Evolutionary conservation across 1,284 basidiomycete species (phyloP).

Genomic region (Apiotrichum montevideense): DNA sequence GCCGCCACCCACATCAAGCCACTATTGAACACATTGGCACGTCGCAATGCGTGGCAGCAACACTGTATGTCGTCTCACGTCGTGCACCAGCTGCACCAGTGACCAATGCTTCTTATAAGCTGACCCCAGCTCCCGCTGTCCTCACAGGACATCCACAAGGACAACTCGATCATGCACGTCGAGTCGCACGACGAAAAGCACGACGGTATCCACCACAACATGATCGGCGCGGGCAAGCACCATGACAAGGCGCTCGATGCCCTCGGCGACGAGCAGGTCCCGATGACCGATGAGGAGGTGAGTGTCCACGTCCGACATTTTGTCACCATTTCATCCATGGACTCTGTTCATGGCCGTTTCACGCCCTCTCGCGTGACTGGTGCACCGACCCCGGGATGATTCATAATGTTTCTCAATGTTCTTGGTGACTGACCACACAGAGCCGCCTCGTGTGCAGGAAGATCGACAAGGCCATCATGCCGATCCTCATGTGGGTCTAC

Average conservation of each 20-base stretch:
- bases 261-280: constrained; percentile 23
- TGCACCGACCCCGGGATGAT: neutral
- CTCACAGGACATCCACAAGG: constrained; percentile 1
- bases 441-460: constrained; percentile 15
- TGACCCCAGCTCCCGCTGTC: neutral
- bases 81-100: neutral
- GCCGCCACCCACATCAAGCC: no score
- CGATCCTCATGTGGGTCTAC: constrained; percentile 39
- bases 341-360: no score
- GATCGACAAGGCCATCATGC: constrained; percentile 33
- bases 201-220: neutral
- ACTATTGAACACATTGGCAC: no score
- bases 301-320: constrained; percentile 2
- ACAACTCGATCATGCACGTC: neutral
- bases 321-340: no score
- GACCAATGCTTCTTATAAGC: no score
- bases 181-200: constrained; percentile 8
- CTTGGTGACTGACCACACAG: neutral
- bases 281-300: constrained; percentile 29
- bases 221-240: neutral
- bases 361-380: neutral
- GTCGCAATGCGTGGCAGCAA: neutral
- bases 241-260: constrained; percentile 25
- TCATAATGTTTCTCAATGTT: no score
- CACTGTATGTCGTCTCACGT: neutral